Base-by-base conservation (phyloP, 257 asterid species). In the Handroanthus guayacan region DNA sequence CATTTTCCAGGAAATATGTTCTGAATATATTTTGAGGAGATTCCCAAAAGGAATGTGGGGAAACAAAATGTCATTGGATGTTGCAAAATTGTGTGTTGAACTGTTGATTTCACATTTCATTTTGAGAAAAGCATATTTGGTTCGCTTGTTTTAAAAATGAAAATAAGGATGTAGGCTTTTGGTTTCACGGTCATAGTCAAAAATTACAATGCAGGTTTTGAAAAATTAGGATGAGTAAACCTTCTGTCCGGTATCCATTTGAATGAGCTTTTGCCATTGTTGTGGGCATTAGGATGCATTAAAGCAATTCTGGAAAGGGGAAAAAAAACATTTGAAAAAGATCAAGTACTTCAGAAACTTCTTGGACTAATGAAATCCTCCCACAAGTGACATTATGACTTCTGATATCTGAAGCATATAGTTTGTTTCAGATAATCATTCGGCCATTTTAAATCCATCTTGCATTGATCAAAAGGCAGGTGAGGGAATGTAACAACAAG, bases 401-500 rank as follows among this genome's bases (percentile, higher is more conserved):
- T 58, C 39, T 60, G 51, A 70, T 13, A n/a, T 61, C 64, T 7
- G 11, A 75, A 80, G 80, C 64, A 9, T 18, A 17, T 7, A 7
- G 50, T 62, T 41, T 39, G 55, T 58, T 55, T 2, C 62, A 16
- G 12, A 18, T 4, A 3, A 56, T 18, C 2, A n/a, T 37, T 62
- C 20, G 13, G 47, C 20, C 36, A 44, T 14, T 58, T n/a, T 36
- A 3, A 36, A n/a, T 51, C 47, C 66, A 67, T 62, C n/a, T 54
- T 14, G 25, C 67, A 9, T 20, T 71, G 62, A 67, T 65, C 50
- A 2, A 45, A 48, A 71, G 62, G 62, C 65, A 50, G 51, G 48
- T 54, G 56, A 50, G 67, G 81, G 39, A 66, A 79, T 50, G 62
- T 13, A 17, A 50, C 17, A 58, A 68, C n/a, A 39, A 60, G 61